Conservation (phyloP, 2,329 filamentous ascomycete genomes). For the Scolecobasidium constrictum region DNA sequence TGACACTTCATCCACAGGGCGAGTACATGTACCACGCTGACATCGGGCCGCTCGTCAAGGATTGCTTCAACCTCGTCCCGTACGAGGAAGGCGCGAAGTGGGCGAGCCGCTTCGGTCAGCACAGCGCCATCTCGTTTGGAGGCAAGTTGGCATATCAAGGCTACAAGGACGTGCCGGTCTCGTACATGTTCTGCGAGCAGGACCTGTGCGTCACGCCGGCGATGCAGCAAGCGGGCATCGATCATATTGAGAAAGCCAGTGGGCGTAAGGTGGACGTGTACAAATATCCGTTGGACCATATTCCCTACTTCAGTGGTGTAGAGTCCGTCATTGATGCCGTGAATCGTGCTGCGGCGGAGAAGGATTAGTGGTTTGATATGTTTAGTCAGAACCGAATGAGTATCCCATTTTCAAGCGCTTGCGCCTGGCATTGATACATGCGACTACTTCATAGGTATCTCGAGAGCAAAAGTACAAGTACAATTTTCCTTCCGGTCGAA, state of each 20-base stretch:
- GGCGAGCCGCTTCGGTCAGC: conserved; percentile 16
- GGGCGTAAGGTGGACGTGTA: conserved; percentile 29
- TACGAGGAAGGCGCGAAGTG: conserved; percentile 12
- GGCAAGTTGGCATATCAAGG: conserved; percentile 26
- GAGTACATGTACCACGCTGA: conserved; percentile 4
- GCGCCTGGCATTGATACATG: no score
- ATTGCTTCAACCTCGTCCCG: conserved; percentile 15
- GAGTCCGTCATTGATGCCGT: not conserved
- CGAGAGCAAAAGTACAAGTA: no score
- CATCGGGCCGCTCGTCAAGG: not conserved
- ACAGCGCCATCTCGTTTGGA: conserved; percentile 25
- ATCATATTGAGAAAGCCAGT: conserved; percentile 24
- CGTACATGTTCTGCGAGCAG: conserved; percentile 27
- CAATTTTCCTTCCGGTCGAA: no score
- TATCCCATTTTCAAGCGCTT: no score
- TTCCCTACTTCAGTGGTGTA: not conserved
- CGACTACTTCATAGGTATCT: no score
- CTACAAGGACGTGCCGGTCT: conserved; percentile 30
- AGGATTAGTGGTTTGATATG: not conserved
- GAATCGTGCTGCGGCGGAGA: not conserved
- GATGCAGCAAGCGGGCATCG: conserved; percentile 23
- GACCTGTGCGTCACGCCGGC: conserved; percentile 23
- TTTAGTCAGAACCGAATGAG: no score
- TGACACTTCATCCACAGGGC: not conserved
- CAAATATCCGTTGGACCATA: conserved; percentile 24